Evolutionary conservation across 306 rosid genomes (phyloP).

Genomic region (Cucurbita pepo): DNA sequence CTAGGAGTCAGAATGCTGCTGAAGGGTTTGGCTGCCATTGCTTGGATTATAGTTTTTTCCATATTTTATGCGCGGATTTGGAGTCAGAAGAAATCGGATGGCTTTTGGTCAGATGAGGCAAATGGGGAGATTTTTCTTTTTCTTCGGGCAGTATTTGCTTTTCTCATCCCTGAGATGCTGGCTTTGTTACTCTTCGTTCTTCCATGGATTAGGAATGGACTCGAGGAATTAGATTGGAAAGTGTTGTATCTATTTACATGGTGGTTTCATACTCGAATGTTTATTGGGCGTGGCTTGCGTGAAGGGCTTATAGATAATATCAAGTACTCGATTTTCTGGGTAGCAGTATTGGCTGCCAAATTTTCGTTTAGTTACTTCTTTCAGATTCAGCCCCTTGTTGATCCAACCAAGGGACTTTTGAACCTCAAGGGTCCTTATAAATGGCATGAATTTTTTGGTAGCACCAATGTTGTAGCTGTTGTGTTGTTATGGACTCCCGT

Average conservation of each 20-base stretch:
- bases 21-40: slow-evolving; percentile 44
- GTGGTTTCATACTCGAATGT: slow-evolving; percentile 85
- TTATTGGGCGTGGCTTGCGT: slow-evolving; percentile 81
- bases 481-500: slow-evolving; percentile 72
- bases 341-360: slow-evolving; percentile 51
- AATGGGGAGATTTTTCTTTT: slow-evolving; percentile 38
- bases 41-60: slow-evolving; percentile 59
- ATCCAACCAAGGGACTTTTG: slow-evolving; percentile 57
- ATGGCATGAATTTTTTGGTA: slow-evolving; percentile 70
- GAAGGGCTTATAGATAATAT: slow-evolving; percentile 57
- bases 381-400: slow-evolving; percentile 78
- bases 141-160: slow-evolving; percentile 46
- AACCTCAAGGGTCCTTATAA: slow-evolving; percentile 16
- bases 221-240: slow-evolving; percentile 51
- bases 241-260: slow-evolving; percentile 53
- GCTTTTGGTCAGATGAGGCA: slow-evolving; percentile 51
- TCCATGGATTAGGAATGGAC: slow-evolving; percentile 62
- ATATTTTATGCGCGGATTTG: slow-evolving; percentile 69
- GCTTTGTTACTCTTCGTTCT: slow-evolving; percentile 44
- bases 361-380: slow-evolving; percentile 72
- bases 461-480: slow-evolving; percentile 51
- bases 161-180: slow-evolving; percentile 53
- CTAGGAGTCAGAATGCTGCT: slow-evolving; percentile 78
- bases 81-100: slow-evolving; percentile 44
- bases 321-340: slow-evolving; percentile 70